Base-by-base conservation (phyloP, 148 eudicot genomes). In the Gaultheria prostrata region DNA sequence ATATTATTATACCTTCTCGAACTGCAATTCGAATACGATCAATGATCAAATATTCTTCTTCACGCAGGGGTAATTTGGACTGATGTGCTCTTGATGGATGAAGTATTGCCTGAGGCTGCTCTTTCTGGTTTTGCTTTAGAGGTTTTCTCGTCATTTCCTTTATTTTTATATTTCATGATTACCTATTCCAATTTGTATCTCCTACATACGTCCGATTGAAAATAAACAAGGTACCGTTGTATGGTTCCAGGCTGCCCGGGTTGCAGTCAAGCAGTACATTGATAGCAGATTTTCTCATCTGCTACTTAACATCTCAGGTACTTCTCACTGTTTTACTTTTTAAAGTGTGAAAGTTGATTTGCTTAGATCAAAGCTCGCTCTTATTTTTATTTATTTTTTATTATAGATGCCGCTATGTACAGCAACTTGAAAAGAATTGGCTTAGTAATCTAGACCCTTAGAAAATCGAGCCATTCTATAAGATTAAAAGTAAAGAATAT, bases 31-130 rank as follows among this genome's bases (percentile, higher is more conserved):
- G 70, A 72, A 30, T 54, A 26, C 56, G 6, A 33, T 73, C 63
- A 24, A 7, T 56, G 35, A 70, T 85, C 2, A 26, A 43, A 57
- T 28, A 15, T 49, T 24, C 43, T 28, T 81, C 35, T 81, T 86
- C 83, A 51, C 89, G 82, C 92, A 97, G 99, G 92, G 72, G 85
- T 89, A 79, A 93, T 93, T 82, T 97, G 99, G 99, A 88, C 90
- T 67, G 97, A 94, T 82, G 96, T 97, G 82, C 91, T 94, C 57
- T 85, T 93, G 86, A 92, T 97, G 88, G 97, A 94, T 88, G 99
- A 94, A 88, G 97, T 94, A 78, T 89, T 97, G 79, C 98, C 99
- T 61, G 98, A 94, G 85, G 98, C 98, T 87, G 88, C 88, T 85
- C 89, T 93, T 28, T 90, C 92, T 39, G 96, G 88, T 85, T 90